phyloP scores from a whole-genome alignment of 2,329 filamentous ascomycete species.

The Sclerotinia nivalis region DNA sequence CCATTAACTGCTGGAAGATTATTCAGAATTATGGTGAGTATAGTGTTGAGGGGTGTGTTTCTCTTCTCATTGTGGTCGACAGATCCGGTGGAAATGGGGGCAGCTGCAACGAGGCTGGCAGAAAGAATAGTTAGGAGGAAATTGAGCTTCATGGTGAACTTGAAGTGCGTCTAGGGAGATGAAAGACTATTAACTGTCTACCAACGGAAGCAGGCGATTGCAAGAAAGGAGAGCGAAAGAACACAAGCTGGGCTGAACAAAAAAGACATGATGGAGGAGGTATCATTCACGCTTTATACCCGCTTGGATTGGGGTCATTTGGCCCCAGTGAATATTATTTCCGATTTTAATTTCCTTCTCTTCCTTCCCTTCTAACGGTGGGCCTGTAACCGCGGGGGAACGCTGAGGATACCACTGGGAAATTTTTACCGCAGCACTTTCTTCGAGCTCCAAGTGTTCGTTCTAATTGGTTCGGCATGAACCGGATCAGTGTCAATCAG shows the following conservation, averaged over 20 bases:
- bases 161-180: neutral
- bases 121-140: conserved; percentile 21
- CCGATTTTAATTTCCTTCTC: neutral
- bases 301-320: neutral
- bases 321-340: neutral
- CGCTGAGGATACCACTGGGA: neutral
- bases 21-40: conserved; percentile 34
- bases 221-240: neutral
- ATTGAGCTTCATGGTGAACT: conserved; percentile 18
- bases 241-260: conserved; percentile 17
- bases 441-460: neutral
- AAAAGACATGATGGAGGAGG: neutral
- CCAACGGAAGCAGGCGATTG: neutral
- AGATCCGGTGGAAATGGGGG: conserved; percentile 16
- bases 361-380: neutral
- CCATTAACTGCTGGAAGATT: conserved; percentile 34
- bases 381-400: conserved; percentile 4
- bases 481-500: neutral
- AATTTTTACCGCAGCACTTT: neutral
- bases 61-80: conserved; percentile 18
- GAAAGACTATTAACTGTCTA: neutral
- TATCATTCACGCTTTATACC: conserved; percentile 12
- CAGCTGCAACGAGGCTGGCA: conserved; percentile 27
- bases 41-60: conserved; percentile 32
- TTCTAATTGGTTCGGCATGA: neutral